These are phyloP conservation scores for Phytophthora pluvialis DNA, from an alignment of 352 stramenopile species.

Conservation along the genomic window DNA sequence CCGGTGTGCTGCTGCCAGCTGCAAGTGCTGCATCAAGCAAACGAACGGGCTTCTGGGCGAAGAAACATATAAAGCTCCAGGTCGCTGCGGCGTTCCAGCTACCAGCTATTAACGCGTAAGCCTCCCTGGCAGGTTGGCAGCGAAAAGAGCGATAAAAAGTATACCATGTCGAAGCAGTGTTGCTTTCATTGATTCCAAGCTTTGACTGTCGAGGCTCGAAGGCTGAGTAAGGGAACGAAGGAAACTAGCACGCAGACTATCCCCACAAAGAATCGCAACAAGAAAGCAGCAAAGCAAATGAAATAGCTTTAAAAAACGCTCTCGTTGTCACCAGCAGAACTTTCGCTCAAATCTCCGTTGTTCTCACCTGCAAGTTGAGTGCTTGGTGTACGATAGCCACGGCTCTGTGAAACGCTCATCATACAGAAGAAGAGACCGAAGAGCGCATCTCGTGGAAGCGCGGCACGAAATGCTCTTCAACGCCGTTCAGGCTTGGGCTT, in stretches of 20 bases:
- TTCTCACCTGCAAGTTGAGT: constrained; percentile 22
- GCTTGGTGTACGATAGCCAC: constrained; percentile 11
- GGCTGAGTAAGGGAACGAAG: too few relatives aligned
- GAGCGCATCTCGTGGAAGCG: constrained; percentile 1
- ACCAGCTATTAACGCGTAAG: constrained; percentile 44
- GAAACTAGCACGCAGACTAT: too few relatives aligned
- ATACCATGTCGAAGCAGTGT: constrained; percentile 4
- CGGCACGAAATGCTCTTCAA: constrained; percentile 18
- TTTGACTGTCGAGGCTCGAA: not conserved
- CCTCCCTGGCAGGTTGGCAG: not conserved
- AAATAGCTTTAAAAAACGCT: not conserved
- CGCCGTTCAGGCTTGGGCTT: constrained; percentile 8
- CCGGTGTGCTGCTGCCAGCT: constrained; percentile 48
- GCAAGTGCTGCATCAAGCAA: constrained; percentile 20
- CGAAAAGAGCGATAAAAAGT: not conserved
- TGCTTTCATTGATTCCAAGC: constrained; percentile 5
- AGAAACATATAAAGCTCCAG: constrained; percentile 65
- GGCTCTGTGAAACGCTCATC: constrained; percentile 17
- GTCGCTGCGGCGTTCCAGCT: constrained; percentile 53
- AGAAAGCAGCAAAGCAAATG: not conserved
- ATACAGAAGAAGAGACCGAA: constrained; percentile 33
- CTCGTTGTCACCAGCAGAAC: too few relatives aligned
- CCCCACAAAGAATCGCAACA: too few relatives aligned
- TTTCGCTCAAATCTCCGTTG: too few relatives aligned
- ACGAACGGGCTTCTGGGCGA: constrained; percentile 57